These are phyloP conservation scores for Senecio squalidus DNA, from an alignment of 140 eudicot genomes.

Conservation along the genomic window DNA sequence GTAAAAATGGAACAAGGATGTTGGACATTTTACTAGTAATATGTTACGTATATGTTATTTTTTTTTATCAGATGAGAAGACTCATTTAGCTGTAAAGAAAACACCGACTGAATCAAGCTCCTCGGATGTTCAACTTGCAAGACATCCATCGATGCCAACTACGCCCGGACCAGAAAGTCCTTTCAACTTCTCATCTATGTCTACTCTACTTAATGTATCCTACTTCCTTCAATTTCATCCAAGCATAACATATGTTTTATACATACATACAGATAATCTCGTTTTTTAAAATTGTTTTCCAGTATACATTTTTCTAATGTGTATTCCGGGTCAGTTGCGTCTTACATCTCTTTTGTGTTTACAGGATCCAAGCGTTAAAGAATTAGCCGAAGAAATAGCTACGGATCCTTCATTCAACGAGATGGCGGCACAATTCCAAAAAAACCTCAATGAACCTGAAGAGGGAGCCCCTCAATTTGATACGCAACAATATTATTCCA, in stretches of 20 bases:
- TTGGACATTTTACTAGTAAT: too few relatives aligned
- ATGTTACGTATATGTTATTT: neutral
- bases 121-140: slow-evolving; percentile 29
- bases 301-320: neutral
- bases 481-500: slow-evolving; percentile 72
- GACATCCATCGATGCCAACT: slow-evolving; percentile 28
- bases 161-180: slow-evolving; percentile 49
- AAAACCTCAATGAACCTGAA: slow-evolving; percentile 69
- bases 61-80: slow-evolving; percentile 35
- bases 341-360: too few relatives aligned
- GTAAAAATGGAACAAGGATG: too few relatives aligned
- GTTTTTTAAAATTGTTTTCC: neutral
- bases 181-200: slow-evolving; percentile 84
- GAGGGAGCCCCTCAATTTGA: slow-evolving; percentile 66
- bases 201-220: slow-evolving; percentile 75
- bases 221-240: neutral
- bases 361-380: slow-evolving; percentile 94
- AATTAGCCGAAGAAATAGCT: slow-evolving; percentile 88
- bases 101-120: slow-evolving; percentile 37
- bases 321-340: too few relatives aligned
- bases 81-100: slow-evolving; percentile 24
- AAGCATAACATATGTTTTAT: neutral
- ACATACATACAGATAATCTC: neutral
- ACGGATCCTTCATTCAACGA: slow-evolving; percentile 88
- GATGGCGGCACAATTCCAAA: slow-evolving; percentile 94